Conservation (phyloP, 768 basidiomycete species). For the Lactarius tabidus region DNA sequence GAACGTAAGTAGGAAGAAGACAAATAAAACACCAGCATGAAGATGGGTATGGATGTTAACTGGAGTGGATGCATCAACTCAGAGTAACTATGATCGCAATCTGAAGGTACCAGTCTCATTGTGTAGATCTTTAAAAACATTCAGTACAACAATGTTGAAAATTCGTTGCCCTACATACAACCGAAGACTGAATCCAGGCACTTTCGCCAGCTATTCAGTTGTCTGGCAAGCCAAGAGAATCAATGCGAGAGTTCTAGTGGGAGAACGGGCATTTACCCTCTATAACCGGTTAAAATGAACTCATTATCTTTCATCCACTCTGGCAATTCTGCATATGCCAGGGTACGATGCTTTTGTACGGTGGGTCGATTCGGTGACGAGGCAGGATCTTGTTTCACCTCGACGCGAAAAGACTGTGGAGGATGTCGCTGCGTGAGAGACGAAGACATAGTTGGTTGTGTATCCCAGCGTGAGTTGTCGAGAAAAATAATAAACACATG, state of each 20-base stretch:
- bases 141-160: slow-evolving; percentile 6
- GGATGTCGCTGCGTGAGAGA: slow-evolving; percentile 10
- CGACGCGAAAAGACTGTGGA: not conserved
- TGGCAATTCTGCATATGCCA: slow-evolving; percentile 56
- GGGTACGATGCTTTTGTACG: slow-evolving; percentile 26
- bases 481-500: not conserved
- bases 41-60: slow-evolving; percentile 88
- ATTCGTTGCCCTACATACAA: slow-evolving; percentile 45
- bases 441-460: not conserved
- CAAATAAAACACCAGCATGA: slow-evolving; percentile 61
- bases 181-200: slow-evolving; percentile 61
- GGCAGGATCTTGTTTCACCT: not conserved
- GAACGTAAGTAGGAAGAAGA: slow-evolving; percentile 51
- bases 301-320: slow-evolving; percentile 74
- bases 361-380: not conserved
- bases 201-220: slow-evolving; percentile 56
- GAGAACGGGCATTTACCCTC: slow-evolving; percentile 43
- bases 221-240: slow-evolving; percentile 36
- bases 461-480: not conserved
- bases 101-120: slow-evolving; percentile 62
- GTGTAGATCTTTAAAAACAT: slow-evolving; percentile 53
- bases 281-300: slow-evolving; percentile 64
- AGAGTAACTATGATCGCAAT: slow-evolving; percentile 16
- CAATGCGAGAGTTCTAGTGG: not conserved
- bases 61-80: slow-evolving; percentile 30